Base-by-base conservation (phyloP, 305 asterid species). In the Solanum aculeatissimum region DNA sequence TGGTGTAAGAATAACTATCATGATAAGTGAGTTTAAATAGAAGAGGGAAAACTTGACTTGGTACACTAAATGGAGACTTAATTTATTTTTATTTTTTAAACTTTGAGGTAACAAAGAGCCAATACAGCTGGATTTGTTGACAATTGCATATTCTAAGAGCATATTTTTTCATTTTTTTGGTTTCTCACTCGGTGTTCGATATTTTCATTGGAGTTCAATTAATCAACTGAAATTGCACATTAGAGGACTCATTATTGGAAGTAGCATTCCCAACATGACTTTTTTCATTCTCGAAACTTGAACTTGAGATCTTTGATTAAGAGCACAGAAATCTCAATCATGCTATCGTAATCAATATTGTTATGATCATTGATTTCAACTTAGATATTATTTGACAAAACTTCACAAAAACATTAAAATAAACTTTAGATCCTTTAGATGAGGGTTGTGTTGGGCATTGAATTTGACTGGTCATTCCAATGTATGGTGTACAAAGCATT, bases 21-120 rank as follows among this genome's bases (percentile, higher is more conserved):
- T 62, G 45, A 45, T 47, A 82, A 21, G 66, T 53, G 19, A 29
- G 32, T 78, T 78, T 78, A 53, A 78, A 78, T 78, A 78, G 66
- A 32, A 66, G 51, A 83, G 65, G 84, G 80, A 8, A 19, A 27
- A 65, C 0, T 82, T 42, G 79, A 82, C 55, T 78, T 78, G 45
- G 66, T 32, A 32, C 66, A 53, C 66, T 53, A 40, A 78, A 51
- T 53, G 82, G 65, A 29, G 66, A 53, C 66, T 53, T 19, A 13
- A 18, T 77, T 35, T 35, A 4, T 35, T 35, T 35, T 35, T 5
- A 35, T 35, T 77, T 19, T 74, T 62, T 29, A 18, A 77, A 77
- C 43, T 29, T 9, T 51, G 63, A 49, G 82, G 82, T 49, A 27
- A 77, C 16, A 49, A 29, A 27, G 82, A 13, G 82, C 27, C 27